Conservation (phyloP, 257 asterid species). For the Solanum pennellii region DNA sequence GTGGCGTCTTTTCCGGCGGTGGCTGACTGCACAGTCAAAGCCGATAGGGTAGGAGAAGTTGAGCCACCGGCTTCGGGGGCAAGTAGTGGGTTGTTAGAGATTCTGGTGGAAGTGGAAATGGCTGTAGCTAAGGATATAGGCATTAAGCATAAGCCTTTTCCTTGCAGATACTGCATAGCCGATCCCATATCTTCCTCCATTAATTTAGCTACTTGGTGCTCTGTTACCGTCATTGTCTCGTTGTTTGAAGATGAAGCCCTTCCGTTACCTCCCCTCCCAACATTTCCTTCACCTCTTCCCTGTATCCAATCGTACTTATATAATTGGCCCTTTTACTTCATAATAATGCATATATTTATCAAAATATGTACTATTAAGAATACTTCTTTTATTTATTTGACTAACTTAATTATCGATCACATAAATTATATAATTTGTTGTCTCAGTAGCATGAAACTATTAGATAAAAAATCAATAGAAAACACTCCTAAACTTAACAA, state of each 20-base stretch:
- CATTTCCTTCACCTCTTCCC: conserved; percentile 20
- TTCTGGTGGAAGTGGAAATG: conserved; percentile 61
- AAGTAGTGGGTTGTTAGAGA: neutral
- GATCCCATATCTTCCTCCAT: conserved; percentile 98
- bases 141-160: conserved; percentile 93
- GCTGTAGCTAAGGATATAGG: conserved; percentile 88
- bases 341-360: no score
- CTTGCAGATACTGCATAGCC: conserved; percentile 94
- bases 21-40: conserved; percentile 60
- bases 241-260: conserved; percentile 63
- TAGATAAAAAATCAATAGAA: no score
- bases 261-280: conserved; percentile 22
- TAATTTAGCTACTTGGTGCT: conserved; percentile 84
- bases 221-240: conserved; percentile 62
- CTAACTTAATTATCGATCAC: no score
- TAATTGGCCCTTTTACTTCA: no score
- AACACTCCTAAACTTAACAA: no score
- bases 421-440: no score
- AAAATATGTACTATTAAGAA: no score
- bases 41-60: conserved; percentile 68
- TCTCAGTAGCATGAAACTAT: no score
- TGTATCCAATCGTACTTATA: neutral
- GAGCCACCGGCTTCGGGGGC: conserved; percentile 29
- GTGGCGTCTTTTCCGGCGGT: conserved; percentile 30
- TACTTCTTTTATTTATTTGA: no score